These are phyloP conservation scores for Pulveroboletus sp. DNA, from an alignment of 768 basidiomycete species.

Conservation along the genomic window DNA sequence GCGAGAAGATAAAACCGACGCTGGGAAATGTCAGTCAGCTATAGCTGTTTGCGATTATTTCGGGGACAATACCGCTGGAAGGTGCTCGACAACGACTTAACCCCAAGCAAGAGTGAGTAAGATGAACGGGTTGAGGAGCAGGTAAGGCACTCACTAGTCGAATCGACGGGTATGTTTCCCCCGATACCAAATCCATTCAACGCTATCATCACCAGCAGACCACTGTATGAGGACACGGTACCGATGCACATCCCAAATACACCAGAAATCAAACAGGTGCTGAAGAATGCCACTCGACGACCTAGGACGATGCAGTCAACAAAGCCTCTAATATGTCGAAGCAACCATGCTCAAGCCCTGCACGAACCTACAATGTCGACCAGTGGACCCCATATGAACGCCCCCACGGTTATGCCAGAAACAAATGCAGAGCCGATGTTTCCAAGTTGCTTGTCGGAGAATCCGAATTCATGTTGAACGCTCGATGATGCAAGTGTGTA, in stretches of 20 bases:
- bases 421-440: neutral
- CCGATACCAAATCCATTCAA: constrained; percentile 12
- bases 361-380: constrained; percentile 18
- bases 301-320: constrained; percentile 2
- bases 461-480: constrained; percentile 16
- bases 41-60: neutral
- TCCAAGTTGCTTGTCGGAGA: constrained; percentile 15
- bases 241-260: constrained; percentile 14
- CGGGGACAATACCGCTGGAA: no score
- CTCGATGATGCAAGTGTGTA: neutral
- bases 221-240: constrained; percentile 7
- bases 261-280: constrained; percentile 14
- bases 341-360: no score
- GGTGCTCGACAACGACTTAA: constrained; percentile 2
- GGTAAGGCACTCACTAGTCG: neutral
- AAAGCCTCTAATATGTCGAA: no score
- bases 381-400: constrained; percentile 13
- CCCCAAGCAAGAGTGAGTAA: neutral
- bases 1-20: neutral
- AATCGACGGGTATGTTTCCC: constrained; percentile 5
- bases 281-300: constrained; percentile 14
- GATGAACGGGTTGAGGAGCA: neutral
- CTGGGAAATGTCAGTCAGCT: neutral
- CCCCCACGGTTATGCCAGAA: constrained; percentile 4
- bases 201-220: constrained; percentile 10